Evolutionary conservation across 176 grass and related monocot species (phyloP).

Genomic region (Puccinellia tenuiflora): DNA sequence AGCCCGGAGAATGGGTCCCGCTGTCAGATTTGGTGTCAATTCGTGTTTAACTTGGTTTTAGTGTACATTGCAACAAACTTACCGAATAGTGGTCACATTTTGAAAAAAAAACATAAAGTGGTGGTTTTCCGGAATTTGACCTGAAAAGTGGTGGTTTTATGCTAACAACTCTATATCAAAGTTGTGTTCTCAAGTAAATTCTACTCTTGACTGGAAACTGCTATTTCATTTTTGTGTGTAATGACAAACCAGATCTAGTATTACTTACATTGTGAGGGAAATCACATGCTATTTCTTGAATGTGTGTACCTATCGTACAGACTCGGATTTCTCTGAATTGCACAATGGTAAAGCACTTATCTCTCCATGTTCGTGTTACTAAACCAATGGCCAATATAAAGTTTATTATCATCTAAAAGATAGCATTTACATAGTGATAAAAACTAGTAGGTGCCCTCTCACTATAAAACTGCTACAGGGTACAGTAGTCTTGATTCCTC

Average conservation of each 20-base stretch:
- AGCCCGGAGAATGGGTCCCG: too few species aligned
- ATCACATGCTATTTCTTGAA: not conserved
- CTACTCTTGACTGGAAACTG: not conserved
- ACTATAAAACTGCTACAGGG: not conserved
- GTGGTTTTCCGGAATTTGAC: too few species aligned
- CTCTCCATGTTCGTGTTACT: not conserved
- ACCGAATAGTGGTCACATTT: too few species aligned
- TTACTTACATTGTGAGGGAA: not conserved
- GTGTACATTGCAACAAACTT: too few species aligned
- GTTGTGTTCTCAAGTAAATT: not conserved
- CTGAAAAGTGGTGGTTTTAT: too few species aligned
- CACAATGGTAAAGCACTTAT: not conserved
- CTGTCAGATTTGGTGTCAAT: too few species aligned
- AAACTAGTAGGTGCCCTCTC: not conserved
- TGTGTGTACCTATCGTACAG: not conserved
- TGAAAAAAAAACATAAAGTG: too few species aligned
- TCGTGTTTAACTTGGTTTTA: too few species aligned
- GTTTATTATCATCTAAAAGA: not conserved
- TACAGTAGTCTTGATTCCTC: not conserved
- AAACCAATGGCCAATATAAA: not conserved
- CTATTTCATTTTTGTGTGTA: not conserved
- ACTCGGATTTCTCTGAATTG: not conserved
- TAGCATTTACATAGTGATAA: not conserved
- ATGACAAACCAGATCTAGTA: not conserved
- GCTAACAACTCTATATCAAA: too few species aligned